A percentile compares a stretch with the other conserved stretches of the same genome.
These are phyloP conservation scores for Marchantia polymorpha DNA, from an alignment of 225 moss, liverwort and hornwort genomes.

Conservation along the genomic window DNA sequence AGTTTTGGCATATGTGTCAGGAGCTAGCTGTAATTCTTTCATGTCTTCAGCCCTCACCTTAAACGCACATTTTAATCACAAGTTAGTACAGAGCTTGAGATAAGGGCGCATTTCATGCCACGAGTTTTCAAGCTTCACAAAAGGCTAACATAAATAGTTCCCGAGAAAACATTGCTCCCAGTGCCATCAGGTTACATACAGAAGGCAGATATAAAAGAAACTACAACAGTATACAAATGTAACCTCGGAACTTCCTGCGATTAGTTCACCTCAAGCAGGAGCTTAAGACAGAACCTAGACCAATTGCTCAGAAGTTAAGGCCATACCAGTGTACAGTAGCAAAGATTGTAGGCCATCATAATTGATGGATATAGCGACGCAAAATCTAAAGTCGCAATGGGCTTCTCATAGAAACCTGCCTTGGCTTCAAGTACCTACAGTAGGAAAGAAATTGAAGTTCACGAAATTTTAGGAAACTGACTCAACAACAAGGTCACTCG, in stretches of 20 bases:
- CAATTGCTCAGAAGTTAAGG: background rate
- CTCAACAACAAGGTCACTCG: background rate
- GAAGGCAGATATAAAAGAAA: no score
- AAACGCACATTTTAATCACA: background rate
- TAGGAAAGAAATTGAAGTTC: background rate
- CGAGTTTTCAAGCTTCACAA: no score
- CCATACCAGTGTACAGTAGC: slow-evolving; percentile 89
- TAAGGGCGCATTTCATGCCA: background rate
- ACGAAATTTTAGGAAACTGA: background rate
- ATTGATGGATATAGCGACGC: slow-evolving; percentile 97
- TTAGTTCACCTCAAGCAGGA: background rate
- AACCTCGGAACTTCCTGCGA: background rate
- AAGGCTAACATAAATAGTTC: no score
- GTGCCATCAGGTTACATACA: no score
- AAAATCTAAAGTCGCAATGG: slow-evolving; percentile 98
- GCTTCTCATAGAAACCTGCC: slow-evolving; percentile 94
- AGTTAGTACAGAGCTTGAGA: background rate
- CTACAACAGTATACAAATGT: background rate
- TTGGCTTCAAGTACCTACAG: slow-evolving; percentile 85
- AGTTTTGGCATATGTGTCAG: slow-evolving; percentile 69
- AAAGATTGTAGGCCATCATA: slow-evolving; percentile 99
- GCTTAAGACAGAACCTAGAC: background rate
- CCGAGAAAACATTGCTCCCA: no score
- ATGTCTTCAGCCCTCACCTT: slow-evolving; percentile 83
- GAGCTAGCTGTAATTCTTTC: slow-evolving; percentile 64